Evolutionary conservation across 345 rosid species (phyloP).

Genomic region (Orychophragmus violaceus): DNA sequence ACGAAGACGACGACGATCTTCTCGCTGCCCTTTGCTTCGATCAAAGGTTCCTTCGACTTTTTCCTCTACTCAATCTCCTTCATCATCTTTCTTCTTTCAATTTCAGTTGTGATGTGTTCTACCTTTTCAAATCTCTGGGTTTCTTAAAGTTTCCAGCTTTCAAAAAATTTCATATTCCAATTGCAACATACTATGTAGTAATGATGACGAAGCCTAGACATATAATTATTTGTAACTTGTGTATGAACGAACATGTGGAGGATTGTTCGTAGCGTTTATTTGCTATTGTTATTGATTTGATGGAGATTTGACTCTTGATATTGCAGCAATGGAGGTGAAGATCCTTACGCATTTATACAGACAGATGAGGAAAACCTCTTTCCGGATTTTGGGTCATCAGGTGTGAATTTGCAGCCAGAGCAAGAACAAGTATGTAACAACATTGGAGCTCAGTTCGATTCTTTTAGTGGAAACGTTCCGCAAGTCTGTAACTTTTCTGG

Average conservation of each 20-base stretch:
- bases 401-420: constrained; percentile 16
- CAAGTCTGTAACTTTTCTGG: constrained; percentile 13
- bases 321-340: constrained; percentile 22
- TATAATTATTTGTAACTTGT: not conserved
- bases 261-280: not conserved
- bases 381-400: constrained; percentile 8
- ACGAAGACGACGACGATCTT: constrained; percentile 8
- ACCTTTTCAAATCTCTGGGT: not conserved
- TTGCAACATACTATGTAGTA: not conserved
- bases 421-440: constrained; percentile 8
- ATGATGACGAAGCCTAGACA: not conserved
- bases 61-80: not conserved
- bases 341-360: constrained; percentile 23
- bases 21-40: constrained; percentile 30
- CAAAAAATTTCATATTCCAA: not conserved
- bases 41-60: constrained; percentile 14
- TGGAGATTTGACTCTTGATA: not conserved
- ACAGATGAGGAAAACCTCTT: constrained; percentile 8
- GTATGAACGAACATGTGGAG: not conserved
- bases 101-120: not conserved
- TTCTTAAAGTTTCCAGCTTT: not conserved
- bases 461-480: not conserved
- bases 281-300: not conserved
- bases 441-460: constrained; percentile 23
- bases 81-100: not conserved